These are phyloP conservation scores for Pyrenochaeta sp. DNA, from an alignment of 2,329 filamentous ascomycete genomes.

Conservation along the genomic window DNA sequence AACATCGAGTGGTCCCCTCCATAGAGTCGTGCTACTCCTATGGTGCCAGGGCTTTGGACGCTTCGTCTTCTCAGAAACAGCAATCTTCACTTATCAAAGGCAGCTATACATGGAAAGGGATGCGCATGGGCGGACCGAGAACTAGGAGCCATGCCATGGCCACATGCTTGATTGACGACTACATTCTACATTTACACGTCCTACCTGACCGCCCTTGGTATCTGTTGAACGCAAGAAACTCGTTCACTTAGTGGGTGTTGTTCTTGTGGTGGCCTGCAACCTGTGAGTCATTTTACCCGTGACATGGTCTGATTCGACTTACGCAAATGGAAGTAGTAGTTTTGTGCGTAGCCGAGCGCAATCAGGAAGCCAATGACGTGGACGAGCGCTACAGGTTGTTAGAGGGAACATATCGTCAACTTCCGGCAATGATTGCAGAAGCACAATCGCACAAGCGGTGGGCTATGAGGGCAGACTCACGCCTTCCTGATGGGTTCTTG, in stretches of 20 bases:
- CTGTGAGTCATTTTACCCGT: slow-evolving; percentile 24
- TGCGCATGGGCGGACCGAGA: not conserved
- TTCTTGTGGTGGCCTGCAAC: slow-evolving; percentile 97
- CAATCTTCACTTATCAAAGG: too few species aligned
- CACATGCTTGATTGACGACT: slow-evolving; percentile 45
- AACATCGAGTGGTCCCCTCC: too few species aligned
- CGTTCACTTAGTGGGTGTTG: slow-evolving; percentile 86
- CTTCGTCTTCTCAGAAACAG: too few species aligned
- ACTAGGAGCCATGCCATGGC: slow-evolving; percentile 19
- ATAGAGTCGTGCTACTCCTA: too few species aligned
- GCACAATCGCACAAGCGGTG: not conserved
- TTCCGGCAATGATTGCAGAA: not conserved
- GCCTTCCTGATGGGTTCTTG: slow-evolving; percentile 87
- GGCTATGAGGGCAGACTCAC: slow-evolving; percentile 65
- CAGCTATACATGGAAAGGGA: not conserved
- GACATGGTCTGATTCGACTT: slow-evolving; percentile 56
- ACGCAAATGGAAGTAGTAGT: slow-evolving; percentile 99
- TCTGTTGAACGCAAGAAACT: slow-evolving; percentile 11
- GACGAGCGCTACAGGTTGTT: slow-evolving; percentile 73
- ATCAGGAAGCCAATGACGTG: slow-evolving; percentile 84
- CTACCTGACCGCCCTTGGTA: slow-evolving; percentile 21
- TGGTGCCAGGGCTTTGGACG: too few species aligned
- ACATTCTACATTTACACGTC: slow-evolving; percentile 51
- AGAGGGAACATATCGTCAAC: slow-evolving; percentile 8
- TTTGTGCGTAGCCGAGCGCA: slow-evolving; percentile 89